These are phyloP conservation scores for Leccinum ochraceum DNA, from an alignment of 768 basidiomycete species.

Conservation along the genomic window DNA sequence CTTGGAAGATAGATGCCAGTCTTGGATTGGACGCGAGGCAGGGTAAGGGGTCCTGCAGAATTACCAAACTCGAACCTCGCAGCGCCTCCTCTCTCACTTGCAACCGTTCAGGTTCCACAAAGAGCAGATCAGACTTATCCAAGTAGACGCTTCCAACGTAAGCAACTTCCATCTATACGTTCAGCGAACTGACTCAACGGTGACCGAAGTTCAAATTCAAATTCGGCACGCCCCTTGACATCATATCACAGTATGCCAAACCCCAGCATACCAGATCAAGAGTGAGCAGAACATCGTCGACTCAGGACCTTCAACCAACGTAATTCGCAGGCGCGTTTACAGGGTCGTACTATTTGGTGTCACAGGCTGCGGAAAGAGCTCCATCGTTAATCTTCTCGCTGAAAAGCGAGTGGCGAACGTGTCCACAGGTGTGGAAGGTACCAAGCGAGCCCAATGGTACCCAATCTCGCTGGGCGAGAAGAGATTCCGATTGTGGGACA, in stretches of 20 bases:
- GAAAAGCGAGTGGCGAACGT: conserved; percentile 28
- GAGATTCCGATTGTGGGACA: conserved; percentile 35
- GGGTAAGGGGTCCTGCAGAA: not conserved
- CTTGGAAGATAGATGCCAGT: not conserved
- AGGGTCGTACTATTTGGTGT: conserved; percentile 30
- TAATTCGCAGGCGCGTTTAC: conserved; percentile 18
- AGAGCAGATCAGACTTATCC: not conserved
- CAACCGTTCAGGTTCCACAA: not conserved
- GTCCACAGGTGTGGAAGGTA: conserved; percentile 34
- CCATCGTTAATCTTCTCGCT: conserved; percentile 31
- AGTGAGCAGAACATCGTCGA: conserved; percentile 16
- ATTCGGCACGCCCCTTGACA: not conserved
- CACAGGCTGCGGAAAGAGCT: conserved; percentile 34
- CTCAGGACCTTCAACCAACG: conserved; percentile 4
- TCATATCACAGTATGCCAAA: not conserved
- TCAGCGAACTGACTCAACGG: not conserved
- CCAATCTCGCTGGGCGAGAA: conserved; percentile 20
- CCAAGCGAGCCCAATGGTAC: conserved; percentile 29
- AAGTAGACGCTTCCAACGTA: conserved; percentile 7
- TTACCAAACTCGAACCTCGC: conserved; percentile 8
- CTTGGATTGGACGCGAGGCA: not conserved
- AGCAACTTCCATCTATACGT: conserved; percentile 2
- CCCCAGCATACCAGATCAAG: conserved; percentile 4
- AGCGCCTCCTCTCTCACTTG: not conserved
- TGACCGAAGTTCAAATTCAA: not conserved